These are phyloP conservation scores for Raddia distichophylla DNA, from an alignment of 176 grass and related monocot genomes.

Conservation along the genomic window DNA sequence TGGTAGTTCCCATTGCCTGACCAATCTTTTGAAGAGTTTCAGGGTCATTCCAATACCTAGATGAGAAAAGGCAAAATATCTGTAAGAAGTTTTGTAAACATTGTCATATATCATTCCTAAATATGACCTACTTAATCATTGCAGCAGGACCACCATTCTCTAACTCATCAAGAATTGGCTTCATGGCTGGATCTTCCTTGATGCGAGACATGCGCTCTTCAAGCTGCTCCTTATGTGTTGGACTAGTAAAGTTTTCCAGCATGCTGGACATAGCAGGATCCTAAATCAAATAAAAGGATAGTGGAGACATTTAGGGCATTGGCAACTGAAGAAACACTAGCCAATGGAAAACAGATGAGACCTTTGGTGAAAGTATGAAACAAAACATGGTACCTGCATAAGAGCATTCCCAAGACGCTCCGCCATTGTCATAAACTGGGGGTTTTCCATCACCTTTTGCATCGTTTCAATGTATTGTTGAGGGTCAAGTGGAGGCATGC, in stretches of 20 bases:
- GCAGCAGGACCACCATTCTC: constrained; percentile 86
- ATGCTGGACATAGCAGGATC: constrained; percentile 88
- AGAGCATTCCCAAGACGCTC: constrained; percentile 81
- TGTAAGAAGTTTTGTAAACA: constrained; percentile 19
- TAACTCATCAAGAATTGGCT: constrained; percentile 90
- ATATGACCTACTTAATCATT: constrained; percentile 89
- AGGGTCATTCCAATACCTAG: constrained; percentile 97
- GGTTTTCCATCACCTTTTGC: constrained; percentile 96
- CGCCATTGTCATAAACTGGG: constrained; percentile 88
- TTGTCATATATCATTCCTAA: not conserved
- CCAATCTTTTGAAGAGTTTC: constrained; percentile 92
- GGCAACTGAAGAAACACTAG: not conserved
- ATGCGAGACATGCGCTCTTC: constrained; percentile 84
- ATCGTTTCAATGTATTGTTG: constrained; percentile 85
- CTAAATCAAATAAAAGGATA: constrained; percentile 44
- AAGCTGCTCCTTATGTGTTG: constrained; percentile 81
- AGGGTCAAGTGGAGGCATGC: constrained; percentile 70
- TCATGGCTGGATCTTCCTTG: constrained; percentile 86
- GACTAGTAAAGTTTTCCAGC: constrained; percentile 77
- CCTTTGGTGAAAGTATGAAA: constrained; percentile 3
- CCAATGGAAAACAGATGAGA: constrained; percentile 6
- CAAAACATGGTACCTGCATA: constrained; percentile 67
- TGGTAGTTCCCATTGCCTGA: constrained; percentile 82
- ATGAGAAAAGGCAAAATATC: constrained; percentile 31
- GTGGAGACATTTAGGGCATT: not conserved